A percentile compares a stretch with the other conserved stretches of the same genome.
Evolutionary conservation across 139 green algal genomes (phyloP).

Genomic region (Deuterostichococcus epilithicus): DNA sequence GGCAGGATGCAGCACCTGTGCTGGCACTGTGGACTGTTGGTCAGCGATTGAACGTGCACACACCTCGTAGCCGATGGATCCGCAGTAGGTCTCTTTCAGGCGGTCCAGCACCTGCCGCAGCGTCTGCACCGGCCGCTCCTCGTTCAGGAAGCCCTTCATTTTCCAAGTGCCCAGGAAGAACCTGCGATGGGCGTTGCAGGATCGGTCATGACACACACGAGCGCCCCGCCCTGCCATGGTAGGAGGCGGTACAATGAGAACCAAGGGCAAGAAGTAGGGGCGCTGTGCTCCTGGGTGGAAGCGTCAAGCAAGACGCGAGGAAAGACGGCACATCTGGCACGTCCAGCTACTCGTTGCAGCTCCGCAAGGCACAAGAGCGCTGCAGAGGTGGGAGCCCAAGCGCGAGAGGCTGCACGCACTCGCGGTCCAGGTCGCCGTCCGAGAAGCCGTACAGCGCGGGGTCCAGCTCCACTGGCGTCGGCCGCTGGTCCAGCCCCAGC

Average conservation of each 20-base stretch:
- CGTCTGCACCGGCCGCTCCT: constrained; percentile 77
- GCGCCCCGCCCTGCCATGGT: too few species aligned
- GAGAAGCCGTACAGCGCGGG: constrained; percentile 90
- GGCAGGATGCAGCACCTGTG: background rate
- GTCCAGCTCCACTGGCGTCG: constrained; percentile 68
- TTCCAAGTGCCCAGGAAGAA: constrained; percentile 94
- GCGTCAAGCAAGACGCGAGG: too few species aligned
- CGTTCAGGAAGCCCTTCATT: constrained; percentile 85
- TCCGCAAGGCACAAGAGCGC: too few species aligned
- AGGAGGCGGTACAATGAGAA: too few species aligned
- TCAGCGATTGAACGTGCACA: background rate
- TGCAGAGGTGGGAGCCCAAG: too few species aligned
- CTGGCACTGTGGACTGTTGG: background rate
- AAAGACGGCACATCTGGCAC: too few species aligned
- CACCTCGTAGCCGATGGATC: constrained; percentile 85
- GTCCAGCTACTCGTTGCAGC: too few species aligned
- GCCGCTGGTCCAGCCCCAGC: constrained; percentile 69
- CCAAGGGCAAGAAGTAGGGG: too few species aligned
- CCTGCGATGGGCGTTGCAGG: constrained; percentile 36
- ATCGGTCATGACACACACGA: too few species aligned
- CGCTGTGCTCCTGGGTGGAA: too few species aligned
- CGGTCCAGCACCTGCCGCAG: constrained; percentile 83
- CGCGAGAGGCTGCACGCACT: constrained; percentile 66
- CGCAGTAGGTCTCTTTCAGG: constrained; percentile 88
- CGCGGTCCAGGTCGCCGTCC: constrained; percentile 90